Evolutionary conservation across 805 yeast genomes (phyloP), one percentile per base, ranked within the genome.

Genomic region (Teunomyces aglyptinius): DNA sequence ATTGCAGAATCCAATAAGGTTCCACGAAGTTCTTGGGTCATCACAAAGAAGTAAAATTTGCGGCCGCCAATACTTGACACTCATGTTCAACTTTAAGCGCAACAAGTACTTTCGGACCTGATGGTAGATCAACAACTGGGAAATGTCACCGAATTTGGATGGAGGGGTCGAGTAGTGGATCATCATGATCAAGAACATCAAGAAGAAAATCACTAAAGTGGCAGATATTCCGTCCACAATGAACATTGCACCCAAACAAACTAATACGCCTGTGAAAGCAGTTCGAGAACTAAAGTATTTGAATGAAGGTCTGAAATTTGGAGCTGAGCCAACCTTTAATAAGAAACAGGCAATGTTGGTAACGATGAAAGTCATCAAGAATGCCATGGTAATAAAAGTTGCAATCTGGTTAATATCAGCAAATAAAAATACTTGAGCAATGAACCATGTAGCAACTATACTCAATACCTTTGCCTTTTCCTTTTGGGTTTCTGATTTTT

Each of bases 31-130:
- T 51, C 96, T 72, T 0, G 99, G 98, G 56, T 89, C 87, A 58
- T 94, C 98, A 34, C 91, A 92, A 28, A 94, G 69, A 26, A 94
- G 67, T 49, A 94, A 70, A 33, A 94, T 85, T 64, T 94, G 99
- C 0, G 99, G 99, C 56, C 99, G 76, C 99, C 99, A 94, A 63
- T 91, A 94, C 67, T 94, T 94, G 44, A 94, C 97, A 62, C 92
- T 95, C 70, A 72, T 67, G 59, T 94, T 96, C 57, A 89, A 89
- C 49, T 89, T 80, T 36, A 92, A 73, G 45, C 96, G 74, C 49
- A 94, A 68, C 38, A 89, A 70, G 60, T 94, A 94, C 61, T 94
- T 94, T 54, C 99, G 74, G 8, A 94, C 98, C 66, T 94, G 99
- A 62, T 94, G 99, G 64, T 94, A 94, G 42, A 94, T 92, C 50